These are phyloP conservation scores for Chytriomyces sp. DNA, from an alignment of 192 early-diverging fungal genomes.

Conservation along the genomic window DNA sequence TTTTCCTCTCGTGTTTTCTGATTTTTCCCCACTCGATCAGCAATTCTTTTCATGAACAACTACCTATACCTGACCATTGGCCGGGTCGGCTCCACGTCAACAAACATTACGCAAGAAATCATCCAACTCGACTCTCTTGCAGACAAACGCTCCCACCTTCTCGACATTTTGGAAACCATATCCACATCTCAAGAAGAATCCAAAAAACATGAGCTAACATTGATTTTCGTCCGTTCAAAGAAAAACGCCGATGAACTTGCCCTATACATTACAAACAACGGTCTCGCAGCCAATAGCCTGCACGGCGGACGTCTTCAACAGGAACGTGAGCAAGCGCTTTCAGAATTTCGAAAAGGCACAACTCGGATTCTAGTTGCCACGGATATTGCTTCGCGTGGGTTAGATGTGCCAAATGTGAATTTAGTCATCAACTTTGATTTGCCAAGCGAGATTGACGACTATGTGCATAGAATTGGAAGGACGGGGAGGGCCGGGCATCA, in stretches of 20 bases:
- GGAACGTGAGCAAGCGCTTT: conserved; percentile 81
- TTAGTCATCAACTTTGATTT: conserved; percentile 91
- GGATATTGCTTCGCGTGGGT: conserved; percentile 84
- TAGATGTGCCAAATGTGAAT: conserved; percentile 58
- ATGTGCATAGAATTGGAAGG: conserved; percentile 80
- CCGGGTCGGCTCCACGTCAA: conserved; percentile 81
- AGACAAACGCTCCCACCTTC: conserved; percentile 73
- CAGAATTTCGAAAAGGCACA: conserved; percentile 68
- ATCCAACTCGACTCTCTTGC: conserved; percentile 69
- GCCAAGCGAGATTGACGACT: conserved; percentile 87
- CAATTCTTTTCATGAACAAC: conserved; percentile 77
- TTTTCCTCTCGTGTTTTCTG: no score
- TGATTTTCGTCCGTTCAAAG: conserved; percentile 92
- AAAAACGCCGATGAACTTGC: conserved; percentile 79
- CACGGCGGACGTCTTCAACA: conserved; percentile 89
- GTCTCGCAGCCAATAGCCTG: conserved; percentile 81
- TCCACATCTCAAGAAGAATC: conserved; percentile 31
- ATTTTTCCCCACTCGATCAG: conserved; percentile 27
- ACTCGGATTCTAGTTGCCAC: conserved; percentile 80
- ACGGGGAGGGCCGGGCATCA: conserved; percentile 53
- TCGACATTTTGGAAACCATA: conserved; percentile 73
- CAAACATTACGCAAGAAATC: conserved; percentile 87
- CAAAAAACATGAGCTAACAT: conserved; percentile 59
- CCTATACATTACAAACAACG: conserved; percentile 66
- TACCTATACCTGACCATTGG: conserved; percentile 79